phyloP scores from a whole-genome alignment of 2,329 filamentous ascomycete species.

The Neonectria faginata region DNA sequence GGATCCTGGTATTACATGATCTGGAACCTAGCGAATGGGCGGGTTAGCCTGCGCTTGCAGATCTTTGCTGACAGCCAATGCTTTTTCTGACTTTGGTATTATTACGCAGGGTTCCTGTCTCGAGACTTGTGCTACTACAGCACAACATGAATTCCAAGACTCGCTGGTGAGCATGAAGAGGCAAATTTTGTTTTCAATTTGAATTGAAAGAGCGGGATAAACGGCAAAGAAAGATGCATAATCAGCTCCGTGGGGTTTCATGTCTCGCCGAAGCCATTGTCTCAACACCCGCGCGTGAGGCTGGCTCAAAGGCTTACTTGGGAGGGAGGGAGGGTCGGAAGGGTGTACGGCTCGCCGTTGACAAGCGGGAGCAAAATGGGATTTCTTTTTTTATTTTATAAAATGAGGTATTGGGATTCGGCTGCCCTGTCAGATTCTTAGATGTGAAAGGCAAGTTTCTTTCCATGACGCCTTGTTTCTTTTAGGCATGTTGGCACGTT shows the following conservation, averaged over 20 bases:
- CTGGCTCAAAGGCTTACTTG: constrained; percentile 34
- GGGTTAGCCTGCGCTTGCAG: constrained; percentile 22
- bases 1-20: constrained; percentile 35
- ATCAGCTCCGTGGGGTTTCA: constrained; percentile 14
- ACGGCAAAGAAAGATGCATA: neutral
- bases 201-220: constrained; percentile 6
- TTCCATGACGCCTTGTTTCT: constrained; percentile 22
- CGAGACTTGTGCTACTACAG: constrained; percentile 11
- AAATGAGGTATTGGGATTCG: constrained; percentile 16
- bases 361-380: constrained; percentile 14
- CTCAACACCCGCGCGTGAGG: constrained; percentile 32
- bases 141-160: neutral
- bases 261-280: constrained; percentile 25
- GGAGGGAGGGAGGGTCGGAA: constrained; percentile 4
- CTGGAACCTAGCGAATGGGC: constrained; percentile 32
- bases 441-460: constrained; percentile 16
- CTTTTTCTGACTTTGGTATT: constrained; percentile 15
- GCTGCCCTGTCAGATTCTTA: constrained; percentile 14
- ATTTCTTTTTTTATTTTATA: constrained; percentile 27
- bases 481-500: constrained; percentile 20
- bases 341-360: constrained; percentile 20
- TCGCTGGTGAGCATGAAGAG: constrained; percentile 2
- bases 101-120: constrained; percentile 19
- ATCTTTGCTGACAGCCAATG: constrained; percentile 32
- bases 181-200: neutral